Evolutionary conservation across 495 filamentous ascomycete species (phyloP).

Genomic region (Cenococcum geophilum): DNA sequence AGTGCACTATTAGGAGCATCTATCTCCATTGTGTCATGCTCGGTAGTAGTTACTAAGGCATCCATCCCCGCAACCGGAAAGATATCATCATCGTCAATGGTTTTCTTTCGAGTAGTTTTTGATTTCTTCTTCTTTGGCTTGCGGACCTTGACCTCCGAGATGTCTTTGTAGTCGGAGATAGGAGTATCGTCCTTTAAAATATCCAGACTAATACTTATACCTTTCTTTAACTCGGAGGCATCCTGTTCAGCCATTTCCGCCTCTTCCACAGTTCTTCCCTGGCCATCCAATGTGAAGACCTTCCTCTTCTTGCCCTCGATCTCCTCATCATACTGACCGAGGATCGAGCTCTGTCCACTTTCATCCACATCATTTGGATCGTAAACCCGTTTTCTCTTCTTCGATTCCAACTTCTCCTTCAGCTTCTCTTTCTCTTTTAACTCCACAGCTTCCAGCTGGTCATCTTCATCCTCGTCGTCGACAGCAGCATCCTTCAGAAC

Average conservation of each 20-base stretch:
- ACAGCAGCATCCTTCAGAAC: slow-evolving; percentile 78
- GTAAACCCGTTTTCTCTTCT: slow-evolving; percentile 88
- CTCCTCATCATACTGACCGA: slow-evolving; percentile 91
- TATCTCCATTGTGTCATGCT: slow-evolving; percentile 66
- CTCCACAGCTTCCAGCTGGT: slow-evolving; percentile 82
- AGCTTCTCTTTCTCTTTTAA: slow-evolving; percentile 72
- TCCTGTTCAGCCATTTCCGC: slow-evolving; percentile 53
- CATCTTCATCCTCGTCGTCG: slow-evolving; percentile 80
- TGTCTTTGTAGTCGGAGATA: slow-evolving; percentile 79
- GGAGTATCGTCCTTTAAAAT: slow-evolving; percentile 59
- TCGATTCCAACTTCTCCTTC: slow-evolving; percentile 69
- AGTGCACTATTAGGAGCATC: slow-evolving; percentile 49
- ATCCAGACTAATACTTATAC: slow-evolving; percentile 70
- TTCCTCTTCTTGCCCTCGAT: slow-evolving; percentile 89
- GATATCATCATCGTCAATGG: slow-evolving; percentile 67
- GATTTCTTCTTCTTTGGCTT: slow-evolving; percentile 92
- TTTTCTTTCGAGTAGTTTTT: slow-evolving; percentile 64
- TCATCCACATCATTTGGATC: slow-evolving; percentile 72
- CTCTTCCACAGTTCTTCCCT: slow-evolving; percentile 61
- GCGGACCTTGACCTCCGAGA: slow-evolving; percentile 77
- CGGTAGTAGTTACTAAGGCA: slow-evolving; percentile 32
- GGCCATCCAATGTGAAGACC: slow-evolving; percentile 74
- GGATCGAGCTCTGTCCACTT: slow-evolving; percentile 56
- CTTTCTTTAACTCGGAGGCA: slow-evolving; percentile 55
- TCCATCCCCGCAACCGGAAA: slow-evolving; percentile 43